A percentile compares a stretch with the other conserved stretches of the same genome.
Evolutionary conservation across 2,329 filamentous ascomycete genomes (phyloP).

Genomic region (Aspergillus ochraceus): DNA sequence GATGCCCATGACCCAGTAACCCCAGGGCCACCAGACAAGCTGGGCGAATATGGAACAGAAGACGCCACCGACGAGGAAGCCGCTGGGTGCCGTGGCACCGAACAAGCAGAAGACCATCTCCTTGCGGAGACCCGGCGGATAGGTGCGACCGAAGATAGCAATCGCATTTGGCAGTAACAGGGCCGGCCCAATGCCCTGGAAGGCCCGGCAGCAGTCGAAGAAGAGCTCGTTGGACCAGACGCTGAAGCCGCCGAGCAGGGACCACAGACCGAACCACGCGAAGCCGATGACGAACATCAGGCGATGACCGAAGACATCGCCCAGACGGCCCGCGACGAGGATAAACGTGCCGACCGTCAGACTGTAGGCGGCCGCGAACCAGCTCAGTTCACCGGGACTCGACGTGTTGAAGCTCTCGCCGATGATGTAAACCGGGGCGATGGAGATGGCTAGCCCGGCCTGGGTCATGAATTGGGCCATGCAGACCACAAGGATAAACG

Average conservation of each 20-base stretch:
- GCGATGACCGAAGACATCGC: constrained; percentile 40
- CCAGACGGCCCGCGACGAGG: constrained; percentile 35
- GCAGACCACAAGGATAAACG: constrained; percentile 32
- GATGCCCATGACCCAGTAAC: constrained; percentile 45
- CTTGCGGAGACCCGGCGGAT: constrained; percentile 58
- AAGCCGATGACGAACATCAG: constrained; percentile 38
- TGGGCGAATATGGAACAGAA: constrained; percentile 43
- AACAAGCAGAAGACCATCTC: constrained; percentile 60
- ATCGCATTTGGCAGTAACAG: constrained; percentile 64
- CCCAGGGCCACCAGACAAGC: constrained; percentile 54
- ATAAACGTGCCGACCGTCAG: constrained; percentile 44
- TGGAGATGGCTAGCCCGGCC: constrained; percentile 46
- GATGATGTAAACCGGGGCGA: constrained; percentile 52
- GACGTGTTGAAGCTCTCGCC: constrained; percentile 47
- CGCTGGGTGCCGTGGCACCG: constrained; percentile 50
- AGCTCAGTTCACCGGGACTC: constrained; percentile 48
- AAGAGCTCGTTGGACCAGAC: constrained; percentile 43
- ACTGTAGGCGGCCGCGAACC: constrained; percentile 59
- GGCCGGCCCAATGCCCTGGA: constrained; percentile 61
- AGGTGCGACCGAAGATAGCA: constrained; percentile 60
- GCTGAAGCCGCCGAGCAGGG: constrained; percentile 36
- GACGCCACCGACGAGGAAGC: constrained; percentile 43
- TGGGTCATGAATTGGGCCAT: constrained; percentile 45
- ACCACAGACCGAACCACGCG: constrained; percentile 40
- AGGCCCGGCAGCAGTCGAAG: constrained; percentile 54